These are phyloP conservation scores for Chrysoporthe puriensis DNA, from an alignment of 2,329 filamentous ascomycete species.

Conservation along the genomic window DNA sequence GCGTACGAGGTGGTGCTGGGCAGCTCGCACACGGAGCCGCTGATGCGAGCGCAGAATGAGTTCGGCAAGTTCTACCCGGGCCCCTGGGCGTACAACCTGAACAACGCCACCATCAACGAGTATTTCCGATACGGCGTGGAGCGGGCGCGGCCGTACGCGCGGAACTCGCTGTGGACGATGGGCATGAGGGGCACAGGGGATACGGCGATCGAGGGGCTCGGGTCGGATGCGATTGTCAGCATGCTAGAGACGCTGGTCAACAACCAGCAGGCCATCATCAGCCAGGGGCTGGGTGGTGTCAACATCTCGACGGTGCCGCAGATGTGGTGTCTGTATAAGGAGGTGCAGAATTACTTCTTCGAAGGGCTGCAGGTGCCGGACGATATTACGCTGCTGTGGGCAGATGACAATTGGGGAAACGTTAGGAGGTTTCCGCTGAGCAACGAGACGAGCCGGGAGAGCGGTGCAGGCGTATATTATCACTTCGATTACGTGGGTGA, in stretches of 20 bases:
- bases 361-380: slow-evolving; percentile 66
- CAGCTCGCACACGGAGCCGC: slow-evolving; percentile 74
- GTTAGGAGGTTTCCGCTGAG: slow-evolving; percentile 62
- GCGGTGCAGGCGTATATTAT: slow-evolving; percentile 70
- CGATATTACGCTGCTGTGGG: slow-evolving; percentile 69
- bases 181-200: slow-evolving; percentile 74
- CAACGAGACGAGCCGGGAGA: slow-evolving; percentile 61
- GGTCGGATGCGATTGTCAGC: slow-evolving; percentile 57
- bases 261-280: slow-evolving; percentile 62
- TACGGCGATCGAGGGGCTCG: slow-evolving; percentile 59
- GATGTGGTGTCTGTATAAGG: slow-evolving; percentile 76
- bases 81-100: slow-evolving; percentile 70
- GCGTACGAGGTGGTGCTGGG: slow-evolving; percentile 76
- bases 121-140: slow-evolving; percentile 71
- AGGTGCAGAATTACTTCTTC: slow-evolving; percentile 72
- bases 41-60: slow-evolving; percentile 65
- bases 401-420: slow-evolving; percentile 73
- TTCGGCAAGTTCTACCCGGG: slow-evolving; percentile 59
- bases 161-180: slow-evolving; percentile 67
- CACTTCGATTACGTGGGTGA: slow-evolving; percentile 58
- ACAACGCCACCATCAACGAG: slow-evolving; percentile 68
- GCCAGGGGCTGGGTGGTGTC: slow-evolving; percentile 55
- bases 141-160: slow-evolving; percentile 67
- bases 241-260: slow-evolving; percentile 64
- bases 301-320: slow-evolving; percentile 62